Evolutionary conservation across 768 basidiomycete species (phyloP).

Genomic region (Phlegmacium glaucopus): DNA sequence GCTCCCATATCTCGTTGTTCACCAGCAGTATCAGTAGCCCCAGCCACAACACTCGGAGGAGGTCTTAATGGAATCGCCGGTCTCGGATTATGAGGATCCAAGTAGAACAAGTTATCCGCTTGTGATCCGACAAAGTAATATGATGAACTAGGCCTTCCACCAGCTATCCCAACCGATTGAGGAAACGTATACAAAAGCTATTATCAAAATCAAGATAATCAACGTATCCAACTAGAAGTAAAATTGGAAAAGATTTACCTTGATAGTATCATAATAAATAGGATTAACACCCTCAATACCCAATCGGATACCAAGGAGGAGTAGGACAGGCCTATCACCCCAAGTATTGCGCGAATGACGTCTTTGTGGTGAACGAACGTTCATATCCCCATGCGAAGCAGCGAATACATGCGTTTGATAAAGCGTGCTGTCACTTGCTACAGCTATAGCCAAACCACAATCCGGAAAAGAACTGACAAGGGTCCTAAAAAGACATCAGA

Average conservation of each 20-base stretch:
- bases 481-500: constrained; percentile 40
- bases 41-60: constrained; percentile 9
- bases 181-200: constrained; percentile 89
- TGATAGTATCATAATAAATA: constrained; percentile 82
- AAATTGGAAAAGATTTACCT: constrained; percentile 25
- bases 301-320: constrained; percentile 82
- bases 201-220: neutral
- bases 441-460: constrained; percentile 74
- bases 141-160: constrained; percentile 93
- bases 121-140: constrained; percentile 98
- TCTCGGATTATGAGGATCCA: constrained; percentile 78
- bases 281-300: constrained; percentile 95
- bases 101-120: constrained; percentile 80
- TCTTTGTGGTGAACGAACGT: constrained; percentile 25
- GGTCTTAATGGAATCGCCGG: constrained; percentile 70
- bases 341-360: constrained; percentile 39
- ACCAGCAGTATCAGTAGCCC: neutral
- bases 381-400: constrained; percentile 52
- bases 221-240: neutral
- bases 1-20: constrained; percentile 12
- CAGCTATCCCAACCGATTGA: constrained; percentile 95
- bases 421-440: constrained; percentile 79
- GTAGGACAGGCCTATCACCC: constrained; percentile 82
- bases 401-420: constrained; percentile 85
- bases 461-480: constrained; percentile 79